Conservation (phyloP, 148 eudicot species). For the Rhododendron kiyosumense region DNA sequence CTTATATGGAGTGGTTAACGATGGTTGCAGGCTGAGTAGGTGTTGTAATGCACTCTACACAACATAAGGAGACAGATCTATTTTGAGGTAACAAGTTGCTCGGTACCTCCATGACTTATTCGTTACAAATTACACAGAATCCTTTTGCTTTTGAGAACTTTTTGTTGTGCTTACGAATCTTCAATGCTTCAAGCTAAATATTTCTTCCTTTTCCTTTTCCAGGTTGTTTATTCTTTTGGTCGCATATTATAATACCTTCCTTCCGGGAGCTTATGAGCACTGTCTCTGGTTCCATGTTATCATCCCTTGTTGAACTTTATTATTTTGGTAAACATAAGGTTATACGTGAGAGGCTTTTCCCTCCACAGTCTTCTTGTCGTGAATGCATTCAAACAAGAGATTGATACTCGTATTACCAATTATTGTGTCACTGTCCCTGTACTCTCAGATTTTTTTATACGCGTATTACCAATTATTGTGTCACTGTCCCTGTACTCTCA, state of each 20-base stretch:
- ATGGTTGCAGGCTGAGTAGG: slow-evolving; percentile 16
- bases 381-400: not conserved
- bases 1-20: not conserved
- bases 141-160: not conserved
- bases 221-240: slow-evolving; percentile 7
- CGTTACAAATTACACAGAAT: not conserved
- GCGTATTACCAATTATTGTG: too few species aligned
- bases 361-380: not conserved
- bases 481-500: too few species aligned
- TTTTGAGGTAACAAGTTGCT: slow-evolving; percentile 7
- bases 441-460: not conserved
- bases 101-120: not conserved
- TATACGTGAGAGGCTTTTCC: not conserved
- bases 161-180: not conserved
- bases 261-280: not conserved
- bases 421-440: not conserved
- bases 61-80: not conserved
- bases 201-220: not conserved
- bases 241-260: not conserved
- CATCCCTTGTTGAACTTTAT: not conserved
- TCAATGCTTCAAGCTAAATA: not conserved
- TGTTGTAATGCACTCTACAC: not conserved
- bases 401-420: not conserved
- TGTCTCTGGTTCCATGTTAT: not conserved
- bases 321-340: not conserved